These are phyloP conservation scores for Yamadazyma diospyri DNA, from an alignment of 1,139 yeast genomes.

Conservation along the genomic window DNA sequence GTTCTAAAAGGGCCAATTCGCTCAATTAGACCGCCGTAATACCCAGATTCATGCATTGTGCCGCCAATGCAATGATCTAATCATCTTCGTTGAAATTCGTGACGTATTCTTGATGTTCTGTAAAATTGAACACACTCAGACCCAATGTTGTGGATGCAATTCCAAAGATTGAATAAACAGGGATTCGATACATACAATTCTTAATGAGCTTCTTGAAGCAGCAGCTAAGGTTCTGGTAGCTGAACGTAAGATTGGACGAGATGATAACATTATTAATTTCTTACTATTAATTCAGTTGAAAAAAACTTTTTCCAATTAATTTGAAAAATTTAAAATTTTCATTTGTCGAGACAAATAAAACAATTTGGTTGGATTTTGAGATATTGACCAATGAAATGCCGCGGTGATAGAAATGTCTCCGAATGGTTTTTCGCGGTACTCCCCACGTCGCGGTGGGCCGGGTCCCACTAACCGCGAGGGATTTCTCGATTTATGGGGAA, in stretches of 20 bases:
- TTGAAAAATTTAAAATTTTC: slow-evolving; percentile 18
- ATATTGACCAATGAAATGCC: slow-evolving; percentile 7
- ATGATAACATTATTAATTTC: slow-evolving; percentile 59
- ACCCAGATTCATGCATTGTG: no score
- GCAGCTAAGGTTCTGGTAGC: slow-evolving; percentile 76
- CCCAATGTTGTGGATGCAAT: no score
- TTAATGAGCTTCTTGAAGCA: slow-evolving; percentile 55
- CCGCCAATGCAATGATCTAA: no score
- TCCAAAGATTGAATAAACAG: no score
- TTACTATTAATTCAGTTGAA: slow-evolving; percentile 1
- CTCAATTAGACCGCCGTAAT: no score
- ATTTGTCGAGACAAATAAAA: slow-evolving; percentile 15
- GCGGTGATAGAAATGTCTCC: background rate
- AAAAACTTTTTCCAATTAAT: slow-evolving; percentile 11
- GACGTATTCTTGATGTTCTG: no score
- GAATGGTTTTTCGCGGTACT: background rate
- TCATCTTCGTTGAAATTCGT: no score
- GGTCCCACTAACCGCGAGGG: no score
- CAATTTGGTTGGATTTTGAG: slow-evolving; percentile 7
- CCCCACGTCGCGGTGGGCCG: background rate
- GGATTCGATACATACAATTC: slow-evolving; percentile 64
- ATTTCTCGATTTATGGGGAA: no score
- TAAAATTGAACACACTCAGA: no score
- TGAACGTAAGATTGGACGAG: slow-evolving; percentile 79
- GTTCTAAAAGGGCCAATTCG: no score